Base-by-base conservation (phyloP, 345 rosid genomes). In the Populus tremula region DNA sequence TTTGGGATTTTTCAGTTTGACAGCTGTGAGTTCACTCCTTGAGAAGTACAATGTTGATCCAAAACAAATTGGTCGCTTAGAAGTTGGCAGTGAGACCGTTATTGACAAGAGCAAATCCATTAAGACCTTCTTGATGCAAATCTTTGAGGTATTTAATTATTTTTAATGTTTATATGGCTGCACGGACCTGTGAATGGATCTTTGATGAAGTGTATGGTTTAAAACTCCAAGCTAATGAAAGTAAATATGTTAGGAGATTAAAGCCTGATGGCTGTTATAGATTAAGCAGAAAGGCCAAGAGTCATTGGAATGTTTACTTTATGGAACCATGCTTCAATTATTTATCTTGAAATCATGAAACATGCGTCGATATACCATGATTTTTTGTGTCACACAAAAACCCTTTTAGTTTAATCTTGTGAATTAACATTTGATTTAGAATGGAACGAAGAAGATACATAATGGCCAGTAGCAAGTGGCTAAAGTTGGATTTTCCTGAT, bases 51-150 rank as follows among this genome's bases (percentile, higher is more conserved):
- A 85, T 77, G 72, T 96, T 86, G 97, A 96, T 82, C 98, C 99
- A 6, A 96, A 86, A 69, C 95, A 90, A 81, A 94, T 96, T 62
- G 99, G 99, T 25, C 95, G 99, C 16, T 86, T 96, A 70, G 99
- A 96, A 87, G 99, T 96, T 53, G 99, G 99, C 69, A 96, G 99
- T 70, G 99, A 96, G 86, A 96, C 99, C 53, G 99, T 96, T 33
- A 96, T 96, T 53, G 98, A 96, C 85, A 96, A 96, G 88, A 96
- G 99, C 90, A 96, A 96, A 80, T 94, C 99, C 75, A 96, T 96
- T 73, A 96, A 96, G 84, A 96, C 99, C 17, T 96, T 96, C 88
- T 79, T 96, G 89, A 96, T 96, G 99, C 98, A 86, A 85, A 88
- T 94, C 82, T 96, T 96, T 81, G 99, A 96, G 99, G 99, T 96